Conservation (phyloP, 2,329 filamentous ascomycete genomes). For the Dactylellina drechsleri region DNA sequence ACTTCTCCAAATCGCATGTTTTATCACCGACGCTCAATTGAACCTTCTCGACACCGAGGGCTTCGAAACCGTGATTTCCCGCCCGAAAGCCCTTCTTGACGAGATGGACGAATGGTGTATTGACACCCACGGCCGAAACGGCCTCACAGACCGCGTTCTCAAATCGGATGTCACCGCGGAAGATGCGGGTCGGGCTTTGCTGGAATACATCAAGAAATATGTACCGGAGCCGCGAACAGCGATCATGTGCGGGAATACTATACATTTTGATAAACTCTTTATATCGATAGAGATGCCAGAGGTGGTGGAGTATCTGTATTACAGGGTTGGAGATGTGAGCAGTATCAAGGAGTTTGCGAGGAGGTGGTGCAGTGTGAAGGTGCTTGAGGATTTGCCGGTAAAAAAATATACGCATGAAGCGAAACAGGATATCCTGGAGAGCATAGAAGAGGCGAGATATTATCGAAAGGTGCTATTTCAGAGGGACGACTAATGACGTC, state of each 20-base stretch:
- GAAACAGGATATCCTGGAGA: slow-evolving; percentile 89
- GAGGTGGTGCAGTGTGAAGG: slow-evolving; percentile 76
- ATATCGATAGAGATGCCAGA: slow-evolving; percentile 75
- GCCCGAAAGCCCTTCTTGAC: slow-evolving; percentile 74
- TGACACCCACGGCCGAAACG: slow-evolving; percentile 79
- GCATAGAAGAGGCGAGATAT: slow-evolving; percentile 88
- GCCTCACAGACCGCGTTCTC: slow-evolving; percentile 80
- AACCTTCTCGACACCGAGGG: slow-evolving; percentile 78
- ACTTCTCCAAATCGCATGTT: slow-evolving; percentile 91
- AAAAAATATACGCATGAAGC: slow-evolving; percentile 86
- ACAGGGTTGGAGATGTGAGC: slow-evolving; percentile 92
- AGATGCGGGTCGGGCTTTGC: slow-evolving; percentile 75
- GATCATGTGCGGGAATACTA: slow-evolving; percentile 88
- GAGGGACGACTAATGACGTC: neutral
- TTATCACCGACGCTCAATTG: slow-evolving; percentile 84
- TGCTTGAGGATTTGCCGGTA: slow-evolving; percentile 71
- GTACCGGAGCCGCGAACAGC: slow-evolving; percentile 75
- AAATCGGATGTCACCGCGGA: slow-evolving; percentile 77
- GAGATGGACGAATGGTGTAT: slow-evolving; percentile 92
- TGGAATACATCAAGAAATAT: slow-evolving; percentile 79
- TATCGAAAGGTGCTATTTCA: slow-evolving; percentile 78
- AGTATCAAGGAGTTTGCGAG: slow-evolving; percentile 88
- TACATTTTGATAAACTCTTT: slow-evolving; percentile 89
- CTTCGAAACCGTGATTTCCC: slow-evolving; percentile 83
- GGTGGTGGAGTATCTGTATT: slow-evolving; percentile 81